Conservation (phyloP, 441 rosid genomes). For the Populus tomentosa region DNA sequence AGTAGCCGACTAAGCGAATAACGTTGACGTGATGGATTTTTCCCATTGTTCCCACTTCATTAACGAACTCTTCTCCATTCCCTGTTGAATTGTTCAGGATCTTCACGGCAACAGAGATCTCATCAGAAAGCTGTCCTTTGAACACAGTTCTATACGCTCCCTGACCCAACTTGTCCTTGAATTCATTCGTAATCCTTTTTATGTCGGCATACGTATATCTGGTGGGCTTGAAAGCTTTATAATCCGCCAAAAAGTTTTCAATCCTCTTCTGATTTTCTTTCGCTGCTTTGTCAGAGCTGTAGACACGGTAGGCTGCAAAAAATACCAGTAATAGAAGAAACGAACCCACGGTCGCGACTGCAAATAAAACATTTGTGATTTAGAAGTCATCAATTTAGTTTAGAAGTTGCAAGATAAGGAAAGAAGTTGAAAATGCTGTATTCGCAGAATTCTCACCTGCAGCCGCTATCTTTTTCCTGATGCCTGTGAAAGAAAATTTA, state of each 20-base stretch:
- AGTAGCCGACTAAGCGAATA: conserved; percentile 25
- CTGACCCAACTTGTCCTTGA: conserved; percentile 27
- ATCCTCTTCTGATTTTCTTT: conserved; percentile 17
- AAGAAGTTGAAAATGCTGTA: neutral
- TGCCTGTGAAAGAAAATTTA: neutral
- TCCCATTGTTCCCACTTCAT: conserved; percentile 28
- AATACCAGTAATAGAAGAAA: neutral
- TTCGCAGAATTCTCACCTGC: neutral
- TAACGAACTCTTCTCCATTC: conserved; percentile 25
- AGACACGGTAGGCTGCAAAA: neutral
- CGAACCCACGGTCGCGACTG: conserved; percentile 3
- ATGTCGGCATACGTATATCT: conserved; percentile 25
- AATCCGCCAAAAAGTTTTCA: conserved; percentile 27
- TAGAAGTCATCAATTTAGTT: too few relatives aligned
- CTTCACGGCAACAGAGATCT: conserved; percentile 27
- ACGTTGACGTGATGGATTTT: conserved; percentile 28
- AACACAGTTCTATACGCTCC: conserved; percentile 35
- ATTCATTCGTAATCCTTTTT: conserved; percentile 26
- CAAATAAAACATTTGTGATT: neutral
- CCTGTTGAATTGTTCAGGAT: conserved; percentile 16
- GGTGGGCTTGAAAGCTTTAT: conserved; percentile 28
- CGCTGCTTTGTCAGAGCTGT: conserved; percentile 10
- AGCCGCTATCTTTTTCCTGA: neutral
- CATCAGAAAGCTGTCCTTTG: conserved; percentile 29
- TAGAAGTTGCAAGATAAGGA: neutral